Conservation (phyloP, 2,329 filamentous ascomycete species). For the Didymellaceae sp. region DNA sequence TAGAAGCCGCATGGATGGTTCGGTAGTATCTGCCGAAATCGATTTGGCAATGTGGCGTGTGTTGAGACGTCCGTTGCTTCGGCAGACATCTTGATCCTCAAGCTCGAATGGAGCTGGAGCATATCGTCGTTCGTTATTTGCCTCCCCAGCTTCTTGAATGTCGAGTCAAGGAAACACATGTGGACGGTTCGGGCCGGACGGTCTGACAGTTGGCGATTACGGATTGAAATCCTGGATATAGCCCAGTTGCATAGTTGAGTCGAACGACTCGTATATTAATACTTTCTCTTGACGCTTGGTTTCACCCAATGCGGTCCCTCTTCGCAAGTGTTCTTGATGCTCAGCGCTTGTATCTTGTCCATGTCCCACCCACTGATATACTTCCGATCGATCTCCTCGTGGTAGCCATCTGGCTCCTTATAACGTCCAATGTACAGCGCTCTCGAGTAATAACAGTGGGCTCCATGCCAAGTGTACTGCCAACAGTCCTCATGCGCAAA, state of each 20-base stretch:
- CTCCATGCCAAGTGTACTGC: slow-evolving; percentile 25
- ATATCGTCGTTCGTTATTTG: too few relatives aligned
- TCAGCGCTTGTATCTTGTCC: slow-evolving; percentile 29
- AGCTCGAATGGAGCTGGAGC: neutral
- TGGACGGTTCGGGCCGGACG: too few relatives aligned
- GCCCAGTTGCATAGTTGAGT: neutral
- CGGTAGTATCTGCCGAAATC: neutral
- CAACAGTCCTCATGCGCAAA: slow-evolving; percentile 15
- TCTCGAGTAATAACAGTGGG: slow-evolving; percentile 31
- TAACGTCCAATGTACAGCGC: slow-evolving; percentile 19
- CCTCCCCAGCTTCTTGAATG: too few relatives aligned
- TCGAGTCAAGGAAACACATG: too few relatives aligned
- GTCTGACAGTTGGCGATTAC: neutral
- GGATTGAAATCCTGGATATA: neutral
- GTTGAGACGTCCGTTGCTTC: neutral
- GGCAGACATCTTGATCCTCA: neutral
- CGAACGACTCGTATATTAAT: neutral
- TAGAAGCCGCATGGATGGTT: neutral
- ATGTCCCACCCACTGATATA: slow-evolving; percentile 40
- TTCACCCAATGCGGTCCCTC: slow-evolving; percentile 22
- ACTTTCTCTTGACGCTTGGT: slow-evolving; percentile 15
- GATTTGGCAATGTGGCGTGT: neutral
- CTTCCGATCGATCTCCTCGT: slow-evolving; percentile 12
- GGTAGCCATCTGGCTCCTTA: slow-evolving; percentile 27
- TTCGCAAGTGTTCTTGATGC: slow-evolving; percentile 14